Evolutionary conservation across 2,329 filamentous ascomycete genomes (phyloP).

Genomic region (Cordyceps javanica): DNA sequence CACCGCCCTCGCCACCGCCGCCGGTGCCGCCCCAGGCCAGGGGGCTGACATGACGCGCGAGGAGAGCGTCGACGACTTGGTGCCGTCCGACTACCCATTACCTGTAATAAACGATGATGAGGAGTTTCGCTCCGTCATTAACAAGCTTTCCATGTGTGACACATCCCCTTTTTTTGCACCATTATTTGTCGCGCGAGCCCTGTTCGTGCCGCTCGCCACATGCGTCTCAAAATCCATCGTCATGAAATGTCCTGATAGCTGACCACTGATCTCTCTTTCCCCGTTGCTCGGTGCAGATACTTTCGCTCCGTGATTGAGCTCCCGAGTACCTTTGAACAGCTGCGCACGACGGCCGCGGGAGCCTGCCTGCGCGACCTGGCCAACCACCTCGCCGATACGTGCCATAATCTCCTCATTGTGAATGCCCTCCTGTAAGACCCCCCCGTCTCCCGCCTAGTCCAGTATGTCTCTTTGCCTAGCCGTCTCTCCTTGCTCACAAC

Average conservation of each 20-base stretch:
- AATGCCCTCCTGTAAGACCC: constrained; percentile 65
- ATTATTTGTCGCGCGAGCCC: too few relatives aligned
- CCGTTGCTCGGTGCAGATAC: constrained; percentile 44
- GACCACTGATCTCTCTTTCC: not conserved
- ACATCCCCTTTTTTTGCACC: not conserved
- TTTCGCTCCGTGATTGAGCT: constrained; percentile 56
- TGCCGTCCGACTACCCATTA: constrained; percentile 31
- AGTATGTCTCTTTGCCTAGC: not conserved
- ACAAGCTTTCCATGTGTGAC: constrained; percentile 58
- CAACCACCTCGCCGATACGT: constrained; percentile 54
- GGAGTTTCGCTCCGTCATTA: constrained; percentile 56
- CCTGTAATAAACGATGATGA: constrained; percentile 55
- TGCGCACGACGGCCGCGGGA: constrained; percentile 60
- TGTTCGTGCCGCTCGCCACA: too few relatives aligned
- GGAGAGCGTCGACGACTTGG: constrained; percentile 7
- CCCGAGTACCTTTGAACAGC: constrained; percentile 67
- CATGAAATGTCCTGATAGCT: not conserved
- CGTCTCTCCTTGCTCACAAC: not conserved
- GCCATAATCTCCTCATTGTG: constrained; percentile 64
- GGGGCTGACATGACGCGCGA: constrained; percentile 5
- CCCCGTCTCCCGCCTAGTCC: too few relatives aligned
- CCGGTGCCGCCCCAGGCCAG: not conserved
- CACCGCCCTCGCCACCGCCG: too few relatives aligned
- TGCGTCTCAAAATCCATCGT: too few relatives aligned
- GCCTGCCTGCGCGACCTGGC: constrained; percentile 53